phyloP scores from a whole-genome alignment of 352 stramenopile species.

The Plasmopara halstedii region DNA sequence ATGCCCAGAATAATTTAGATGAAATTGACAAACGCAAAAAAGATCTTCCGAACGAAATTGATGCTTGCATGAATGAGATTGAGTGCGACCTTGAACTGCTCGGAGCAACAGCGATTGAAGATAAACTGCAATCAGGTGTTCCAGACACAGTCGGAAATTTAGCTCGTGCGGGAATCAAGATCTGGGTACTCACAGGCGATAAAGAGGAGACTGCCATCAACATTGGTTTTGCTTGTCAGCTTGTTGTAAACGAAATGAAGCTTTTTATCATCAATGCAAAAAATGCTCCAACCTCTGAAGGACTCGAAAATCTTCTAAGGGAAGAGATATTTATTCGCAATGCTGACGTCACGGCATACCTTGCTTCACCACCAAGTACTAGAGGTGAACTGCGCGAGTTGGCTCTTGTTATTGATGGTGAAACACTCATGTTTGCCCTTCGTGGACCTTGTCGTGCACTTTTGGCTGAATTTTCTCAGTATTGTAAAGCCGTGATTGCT shows the following conservation, averaged over 20 bases:
- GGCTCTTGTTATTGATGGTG: conserved; percentile 74
- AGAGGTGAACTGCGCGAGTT: conserved; percentile 47
- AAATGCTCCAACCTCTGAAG: conserved; percentile 35
- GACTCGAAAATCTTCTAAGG: conserved; percentile 40
- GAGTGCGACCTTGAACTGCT: conserved; percentile 78
- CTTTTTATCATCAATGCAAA: conserved; percentile 62
- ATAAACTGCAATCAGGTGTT: conserved; percentile 89
- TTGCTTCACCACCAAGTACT: conserved; percentile 30
- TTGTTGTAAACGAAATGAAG: conserved; percentile 81
- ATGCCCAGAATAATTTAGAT: conserved; percentile 56
- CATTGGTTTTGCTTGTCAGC: conserved; percentile 87
- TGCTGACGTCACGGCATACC: conserved; percentile 38
- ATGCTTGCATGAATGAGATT: conserved; percentile 75
- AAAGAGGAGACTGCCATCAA: conserved; percentile 95
- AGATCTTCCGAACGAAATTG: conserved; percentile 61
- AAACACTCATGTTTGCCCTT: conserved; percentile 59
- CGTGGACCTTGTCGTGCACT: conserved; percentile 27
- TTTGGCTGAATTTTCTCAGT: conserved; percentile 64
- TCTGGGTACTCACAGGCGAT: conserved; percentile 93
- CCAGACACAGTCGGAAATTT: conserved; percentile 83
- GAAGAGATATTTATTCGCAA: conserved; percentile 35
- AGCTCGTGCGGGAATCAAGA: conserved; percentile 81
- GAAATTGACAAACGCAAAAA: conserved; percentile 81
- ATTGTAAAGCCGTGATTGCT: conserved; percentile 83
- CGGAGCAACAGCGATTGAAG: conserved; percentile 90